Evolutionary conservation across 2,329 filamentous ascomycete genomes (phyloP), one percentile per base, ranked within the genome.

Genomic region (Arachnopeziza araneosa): DNA sequence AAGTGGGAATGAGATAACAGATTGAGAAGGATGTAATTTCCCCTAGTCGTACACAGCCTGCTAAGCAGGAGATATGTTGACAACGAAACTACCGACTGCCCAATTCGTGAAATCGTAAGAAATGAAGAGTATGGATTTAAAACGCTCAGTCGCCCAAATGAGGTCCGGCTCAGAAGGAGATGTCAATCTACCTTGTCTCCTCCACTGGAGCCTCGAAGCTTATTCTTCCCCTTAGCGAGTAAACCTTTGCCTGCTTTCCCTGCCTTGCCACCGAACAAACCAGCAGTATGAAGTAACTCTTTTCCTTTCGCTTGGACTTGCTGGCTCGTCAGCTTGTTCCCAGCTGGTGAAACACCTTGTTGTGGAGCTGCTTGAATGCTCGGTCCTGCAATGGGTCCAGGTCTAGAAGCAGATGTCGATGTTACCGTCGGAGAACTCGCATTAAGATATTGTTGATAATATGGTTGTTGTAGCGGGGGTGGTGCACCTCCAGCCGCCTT

Each of bases 221-320:
- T 93, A 77, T 84, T 93, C 77, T 90, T 93, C 67, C 93, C 91
- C 77, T 96, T 96, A 66, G 89, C 91, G 74, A 97, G 87, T 65
- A 97, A 76, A 56, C 93, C 93, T 78, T 96, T 96, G 54, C 93
- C 92, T 60, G 91, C 91, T 72, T 91, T 92, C 64, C 84, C 83
- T 32, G 85, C 86, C 70, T 87, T 88, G 24, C 85, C 85, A 62
- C 86, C 83, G 60, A 88, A 77, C 21, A 85, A 77, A 57, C 91
- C 91, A 58, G 93, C 93, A 23, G 88, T 88, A 66, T 95, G 90
- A 71, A 97, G 81, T 26, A 97, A 78, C 69, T 96, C 92, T 77
- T 96, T 97, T 73, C 93, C 87, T 78, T 93, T 93, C 49, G 87
- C 83, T 67, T 75, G 60, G 71, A 75, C 63, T 75, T 76, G 62